A percentile compares a stretch with the other conserved stretches of the same genome.
phyloP scores from a whole-genome alignment of 2,329 filamentous ascomycete species.

The Alternaria sp. region DNA sequence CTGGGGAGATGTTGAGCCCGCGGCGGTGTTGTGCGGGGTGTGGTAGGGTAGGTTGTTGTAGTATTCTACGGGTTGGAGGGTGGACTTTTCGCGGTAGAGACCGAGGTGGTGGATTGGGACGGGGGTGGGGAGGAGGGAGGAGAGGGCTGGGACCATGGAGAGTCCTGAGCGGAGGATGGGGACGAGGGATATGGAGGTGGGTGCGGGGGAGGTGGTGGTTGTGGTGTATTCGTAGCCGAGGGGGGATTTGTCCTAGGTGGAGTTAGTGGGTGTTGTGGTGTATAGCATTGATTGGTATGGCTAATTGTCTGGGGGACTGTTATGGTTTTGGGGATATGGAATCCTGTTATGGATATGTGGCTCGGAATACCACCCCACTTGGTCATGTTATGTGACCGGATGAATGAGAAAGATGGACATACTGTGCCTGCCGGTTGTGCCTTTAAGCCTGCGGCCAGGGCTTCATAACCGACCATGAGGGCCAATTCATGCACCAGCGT shows the following conservation, averaged over 20 bases:
- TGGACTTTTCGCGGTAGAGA: constrained; percentile 89
- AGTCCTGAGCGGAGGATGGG: constrained; percentile 93
- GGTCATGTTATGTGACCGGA: not conserved
- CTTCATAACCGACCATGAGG: constrained; percentile 83
- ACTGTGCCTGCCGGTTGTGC: constrained; percentile 70
- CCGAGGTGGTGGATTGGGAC: constrained; percentile 93
- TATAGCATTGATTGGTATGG: not conserved
- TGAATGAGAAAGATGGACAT: constrained; percentile 40
- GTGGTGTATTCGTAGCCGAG: constrained; percentile 79
- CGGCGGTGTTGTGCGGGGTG: constrained; percentile 52
- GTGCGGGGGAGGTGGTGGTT: constrained; percentile 68
- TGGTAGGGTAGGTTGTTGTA: constrained; percentile 96
- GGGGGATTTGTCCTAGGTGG: constrained; percentile 74
- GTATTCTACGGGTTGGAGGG: constrained; percentile 91
- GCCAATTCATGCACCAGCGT: constrained; percentile 85
- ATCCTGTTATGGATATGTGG: not conserved
- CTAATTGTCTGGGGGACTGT: not conserved
- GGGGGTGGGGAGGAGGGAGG: constrained; percentile 80
- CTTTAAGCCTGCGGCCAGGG: constrained; percentile 71
- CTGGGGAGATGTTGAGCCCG: constrained; percentile 33
- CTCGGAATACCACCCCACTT: not conserved
- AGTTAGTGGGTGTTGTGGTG: not conserved
- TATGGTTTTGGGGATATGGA: constrained; percentile 5
- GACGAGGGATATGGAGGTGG: constrained; percentile 78
- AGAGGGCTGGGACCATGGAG: constrained; percentile 88